Evolutionary conservation across 2,329 filamentous ascomycete genomes (phyloP).

Genomic region (Fusarium subtropicale): DNA sequence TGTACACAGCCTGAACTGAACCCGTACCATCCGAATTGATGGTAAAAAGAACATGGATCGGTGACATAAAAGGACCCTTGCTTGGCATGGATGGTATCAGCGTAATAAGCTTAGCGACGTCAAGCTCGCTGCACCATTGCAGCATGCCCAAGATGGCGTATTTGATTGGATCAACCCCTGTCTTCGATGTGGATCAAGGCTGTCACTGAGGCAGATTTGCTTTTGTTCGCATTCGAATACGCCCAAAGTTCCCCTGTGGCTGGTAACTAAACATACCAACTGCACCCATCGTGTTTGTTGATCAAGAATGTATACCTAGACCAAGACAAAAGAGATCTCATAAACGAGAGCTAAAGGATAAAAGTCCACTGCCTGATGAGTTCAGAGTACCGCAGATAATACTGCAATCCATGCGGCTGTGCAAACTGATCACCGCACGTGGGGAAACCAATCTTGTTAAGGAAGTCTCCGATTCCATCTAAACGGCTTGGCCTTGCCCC

Average conservation of each 20-base stretch:
- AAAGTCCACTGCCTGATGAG: background rate
- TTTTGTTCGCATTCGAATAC: constrained; percentile 4
- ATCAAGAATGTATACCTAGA: background rate
- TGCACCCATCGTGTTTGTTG: too few species aligned
- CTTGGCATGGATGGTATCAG: constrained; percentile 16
- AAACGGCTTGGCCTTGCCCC: background rate
- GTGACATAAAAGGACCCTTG: constrained; percentile 28
- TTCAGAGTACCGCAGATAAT: background rate
- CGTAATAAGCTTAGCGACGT: constrained; percentile 31
- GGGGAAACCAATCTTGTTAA: constrained; percentile 4
- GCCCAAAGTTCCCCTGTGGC: constrained; percentile 4
- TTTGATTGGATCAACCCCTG: constrained; percentile 12
- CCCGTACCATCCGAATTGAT: background rate
- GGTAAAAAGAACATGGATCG: background rate
- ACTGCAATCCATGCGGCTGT: background rate
- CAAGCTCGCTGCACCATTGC: constrained; percentile 25
- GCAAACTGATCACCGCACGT: background rate
- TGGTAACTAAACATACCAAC: background rate
- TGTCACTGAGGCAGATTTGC: constrained; percentile 33
- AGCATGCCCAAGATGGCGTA: background rate
- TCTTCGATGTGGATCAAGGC: constrained; percentile 1
- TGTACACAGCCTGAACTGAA: background rate
- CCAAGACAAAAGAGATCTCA: background rate
- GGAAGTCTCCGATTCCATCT: background rate
- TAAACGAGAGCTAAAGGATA: background rate